A percentile compares a stretch with the other conserved stretches of the same genome.
These are phyloP conservation scores for Hansfordia pulvinata DNA, from an alignment of 2,329 filamentous ascomycete genomes.

Conservation along the genomic window DNA sequence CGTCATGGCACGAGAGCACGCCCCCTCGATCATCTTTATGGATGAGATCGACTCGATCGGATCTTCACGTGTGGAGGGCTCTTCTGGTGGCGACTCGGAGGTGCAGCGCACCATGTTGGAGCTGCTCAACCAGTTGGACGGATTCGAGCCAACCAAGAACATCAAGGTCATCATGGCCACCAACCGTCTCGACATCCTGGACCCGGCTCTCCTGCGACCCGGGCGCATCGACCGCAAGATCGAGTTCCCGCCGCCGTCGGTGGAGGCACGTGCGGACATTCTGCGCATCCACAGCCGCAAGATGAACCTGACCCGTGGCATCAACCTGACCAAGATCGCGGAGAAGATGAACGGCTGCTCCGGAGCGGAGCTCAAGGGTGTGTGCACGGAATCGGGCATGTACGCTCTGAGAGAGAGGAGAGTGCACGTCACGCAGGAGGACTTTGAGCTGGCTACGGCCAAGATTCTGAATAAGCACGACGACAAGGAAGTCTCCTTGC, in stretches of 20 bases:
- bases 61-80: conserved; percentile 90
- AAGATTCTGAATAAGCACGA: conserved; percentile 99
- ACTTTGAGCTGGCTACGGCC: conserved; percentile 95
- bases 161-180: conserved; percentile 99
- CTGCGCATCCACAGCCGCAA: conserved; percentile 92
- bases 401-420: conserved; percentile 88
- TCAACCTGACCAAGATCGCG: conserved; percentile 95
- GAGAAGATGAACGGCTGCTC: conserved; percentile 99
- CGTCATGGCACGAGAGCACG: conserved; percentile 97
- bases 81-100: conserved; percentile 89
- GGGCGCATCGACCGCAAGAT: conserved; percentile 98
- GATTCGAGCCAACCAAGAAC: conserved; percentile 98
- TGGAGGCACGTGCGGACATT: conserved; percentile 95
- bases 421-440: conserved; percentile 97
- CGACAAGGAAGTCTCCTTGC: conserved; percentile 87
- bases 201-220: conserved; percentile 87
- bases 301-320: conserved; percentile 96
- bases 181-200: conserved; percentile 92
- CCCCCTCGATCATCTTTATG: conserved; percentile 99
- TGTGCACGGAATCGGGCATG: conserved; percentile 98
- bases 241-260: conserved; percentile 92
- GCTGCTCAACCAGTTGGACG: conserved; percentile 93
- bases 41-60: conserved; percentile 99
- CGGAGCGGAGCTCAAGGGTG: conserved; percentile 93
- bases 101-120: conserved; percentile 98